Evolutionary conservation across 2,329 filamentous ascomycete species (phyloP).

Genomic region (Talaromyces sp.): DNA sequence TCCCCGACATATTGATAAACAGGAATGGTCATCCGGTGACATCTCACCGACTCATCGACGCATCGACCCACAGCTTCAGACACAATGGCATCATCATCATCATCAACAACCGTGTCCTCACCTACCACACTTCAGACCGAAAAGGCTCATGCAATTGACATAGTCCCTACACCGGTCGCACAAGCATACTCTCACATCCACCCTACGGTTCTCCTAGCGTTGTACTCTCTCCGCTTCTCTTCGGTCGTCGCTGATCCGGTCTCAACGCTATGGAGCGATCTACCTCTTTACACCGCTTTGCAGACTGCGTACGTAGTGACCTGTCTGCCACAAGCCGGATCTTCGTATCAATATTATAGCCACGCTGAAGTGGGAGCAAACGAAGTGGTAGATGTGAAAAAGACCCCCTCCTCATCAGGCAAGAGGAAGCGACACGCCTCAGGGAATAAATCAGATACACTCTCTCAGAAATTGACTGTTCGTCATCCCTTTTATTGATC

Average conservation of each 20-base stretch:
- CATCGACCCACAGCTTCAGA: neutral
- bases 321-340: slow-evolving; percentile 55
- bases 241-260: slow-evolving; percentile 68
- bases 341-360: slow-evolving; percentile 23
- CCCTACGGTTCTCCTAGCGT: slow-evolving; percentile 61
- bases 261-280: slow-evolving; percentile 56
- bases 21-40: neutral
- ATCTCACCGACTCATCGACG: neutral
- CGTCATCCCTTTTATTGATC: neutral
- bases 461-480: slow-evolving; percentile 16
- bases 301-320: slow-evolving; percentile 60
- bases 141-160: slow-evolving; percentile 42
- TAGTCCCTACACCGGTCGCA: slow-evolving; percentile 48
- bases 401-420: neutral
- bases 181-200: slow-evolving; percentile 62
- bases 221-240: slow-evolving; percentile 62
- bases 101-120: slow-evolving; percentile 12
- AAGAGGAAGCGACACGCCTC: slow-evolving; percentile 11
- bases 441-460: slow-evolving; percentile 2
- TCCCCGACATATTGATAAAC: neutral
- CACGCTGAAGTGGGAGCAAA: neutral
- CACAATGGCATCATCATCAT: slow-evolving; percentile 5
- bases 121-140: slow-evolving; percentile 11
- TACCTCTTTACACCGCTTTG: slow-evolving; percentile 60
- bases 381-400: neutral